Percentiles rank a stretch among this genome's conserved stretches.
These are phyloP conservation scores for Cladophialophora yegresii DNA, from an alignment of 2,329 filamentous ascomycete genomes.

Conservation along the genomic window DNA sequence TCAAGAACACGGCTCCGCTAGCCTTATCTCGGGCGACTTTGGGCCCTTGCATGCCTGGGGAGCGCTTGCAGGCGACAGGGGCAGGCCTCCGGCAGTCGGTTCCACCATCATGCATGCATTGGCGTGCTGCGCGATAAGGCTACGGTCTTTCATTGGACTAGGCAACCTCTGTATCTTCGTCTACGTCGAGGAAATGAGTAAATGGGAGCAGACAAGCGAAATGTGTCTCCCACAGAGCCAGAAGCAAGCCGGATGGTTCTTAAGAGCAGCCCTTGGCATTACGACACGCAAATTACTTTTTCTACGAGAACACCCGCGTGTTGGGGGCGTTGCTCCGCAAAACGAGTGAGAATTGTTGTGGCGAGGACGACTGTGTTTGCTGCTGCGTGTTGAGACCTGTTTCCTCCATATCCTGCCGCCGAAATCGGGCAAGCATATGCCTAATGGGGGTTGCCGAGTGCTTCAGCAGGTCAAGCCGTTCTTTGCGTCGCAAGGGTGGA, in stretches of 20 bases:
- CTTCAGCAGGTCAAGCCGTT: slow-evolving; percentile 15
- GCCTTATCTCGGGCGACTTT: background rate
- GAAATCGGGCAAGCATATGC: slow-evolving; percentile 15
- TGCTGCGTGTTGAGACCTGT: background rate
- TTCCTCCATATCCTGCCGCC: background rate
- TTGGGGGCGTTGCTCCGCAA: background rate
- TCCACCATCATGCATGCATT: background rate
- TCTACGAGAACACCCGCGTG: slow-evolving; percentile 8
- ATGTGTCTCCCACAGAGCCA: background rate
- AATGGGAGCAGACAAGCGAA: background rate
- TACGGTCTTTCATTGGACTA: slow-evolving; percentile 20
- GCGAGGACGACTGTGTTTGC: background rate
- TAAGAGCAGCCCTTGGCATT: slow-evolving; percentile 29
- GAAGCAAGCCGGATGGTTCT: slow-evolving; percentile 19
- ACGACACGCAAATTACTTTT: slow-evolving; percentile 28
- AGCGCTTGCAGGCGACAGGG: background rate
- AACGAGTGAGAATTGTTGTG: background rate
- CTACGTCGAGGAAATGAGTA: slow-evolving; percentile 28
- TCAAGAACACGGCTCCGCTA: background rate
- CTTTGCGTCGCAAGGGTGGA: slow-evolving; percentile 11
- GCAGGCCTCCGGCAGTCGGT: background rate
- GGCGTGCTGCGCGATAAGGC: slow-evolving; percentile 18
- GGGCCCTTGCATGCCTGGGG: slow-evolving; percentile 3
- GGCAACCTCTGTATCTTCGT: slow-evolving; percentile 15
- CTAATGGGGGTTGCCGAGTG: slow-evolving; percentile 5